Evolutionary conservation across 495 filamentous ascomycete genomes (phyloP).

Genomic region (Neurospora terricola): DNA sequence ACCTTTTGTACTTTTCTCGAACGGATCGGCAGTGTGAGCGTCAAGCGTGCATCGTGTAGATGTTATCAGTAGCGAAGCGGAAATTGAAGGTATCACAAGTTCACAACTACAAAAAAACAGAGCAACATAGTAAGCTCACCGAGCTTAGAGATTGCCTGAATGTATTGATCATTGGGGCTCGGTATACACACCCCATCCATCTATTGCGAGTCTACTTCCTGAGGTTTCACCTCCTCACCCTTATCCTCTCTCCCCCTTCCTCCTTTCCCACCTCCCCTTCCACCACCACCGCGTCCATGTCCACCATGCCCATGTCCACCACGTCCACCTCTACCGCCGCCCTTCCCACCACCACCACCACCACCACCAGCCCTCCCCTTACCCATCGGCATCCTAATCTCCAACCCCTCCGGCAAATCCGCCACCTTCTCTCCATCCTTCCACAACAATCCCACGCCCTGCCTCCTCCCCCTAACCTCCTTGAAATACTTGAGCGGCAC

Average conservation of each 20-base stretch:
- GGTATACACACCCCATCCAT: not conserved
- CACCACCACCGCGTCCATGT: conserved; percentile 3
- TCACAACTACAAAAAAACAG: not conserved
- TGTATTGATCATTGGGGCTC: too few relatives aligned
- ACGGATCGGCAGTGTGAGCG: not conserved
- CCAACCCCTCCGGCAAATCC: conserved; percentile 40
- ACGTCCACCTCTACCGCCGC: conserved; percentile 4
- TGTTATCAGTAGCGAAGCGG: not conserved
- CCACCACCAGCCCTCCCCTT: conserved; percentile 25
- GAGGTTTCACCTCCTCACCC: not conserved
- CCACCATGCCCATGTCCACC: not conserved
- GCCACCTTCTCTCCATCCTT: conserved; percentile 50
- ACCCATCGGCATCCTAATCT: conserved; percentile 32
- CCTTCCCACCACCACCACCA: conserved; percentile 14
- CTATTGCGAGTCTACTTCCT: not conserved
- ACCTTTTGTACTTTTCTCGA: not conserved
- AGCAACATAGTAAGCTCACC: not conserved
- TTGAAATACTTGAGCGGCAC: conserved; percentile 34
- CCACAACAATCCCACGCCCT: conserved; percentile 56
- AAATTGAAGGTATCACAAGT: not conserved
- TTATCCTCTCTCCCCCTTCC: conserved; percentile 1
- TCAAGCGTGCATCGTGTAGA: not conserved
- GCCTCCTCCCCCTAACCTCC: conserved; percentile 48
- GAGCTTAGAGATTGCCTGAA: too few relatives aligned
- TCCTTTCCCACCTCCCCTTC: conserved; percentile 1